Evolutionary conservation across 495 filamentous ascomycete species (phyloP), one percentile per base, ranked within the genome.

Genomic region (Podospora conica): DNA sequence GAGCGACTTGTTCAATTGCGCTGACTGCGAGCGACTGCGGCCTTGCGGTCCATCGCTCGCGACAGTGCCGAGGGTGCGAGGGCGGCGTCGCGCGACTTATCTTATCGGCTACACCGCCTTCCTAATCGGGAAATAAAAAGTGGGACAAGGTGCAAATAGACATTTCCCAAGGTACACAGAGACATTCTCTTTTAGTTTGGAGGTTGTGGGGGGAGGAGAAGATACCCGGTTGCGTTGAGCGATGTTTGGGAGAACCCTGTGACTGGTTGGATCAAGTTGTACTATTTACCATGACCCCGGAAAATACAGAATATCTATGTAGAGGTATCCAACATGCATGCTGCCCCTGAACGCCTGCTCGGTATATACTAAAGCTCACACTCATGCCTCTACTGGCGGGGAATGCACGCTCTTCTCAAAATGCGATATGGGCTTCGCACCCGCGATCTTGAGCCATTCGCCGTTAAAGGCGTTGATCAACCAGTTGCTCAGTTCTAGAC

Each of bases 391-490:
- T 6, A 64, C 55, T 9, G 55, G 54, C n/a, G 54, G 24, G 1
- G 55, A 29, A 25, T 58, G 48, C 55, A 48, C 21, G 59, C 29
- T 58, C 65, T 66, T 69, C 40, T 67, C 69, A 28, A 67, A 62
- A 20, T 61, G 60, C 18, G 68, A 23, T 2, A 63, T 79, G 1
- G 92, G 92, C 68, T 86, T 84, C 7, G 93, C 85, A 54, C 88
- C 78, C 6, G 83, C 80, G n/a, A 90, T 86, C 67, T 87, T 87
- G 59, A 92, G 75, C 91, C 94, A 98, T 74, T 97, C 94, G 24
- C 94, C 96, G 69, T 97, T 98, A 76, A 98, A 98, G 0, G 96
- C 95, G 74, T 97, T 96, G 74, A 96, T 83, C 62, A 98, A 85
- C 93, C 95, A 98, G 76, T 89, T 96, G 65, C 83, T 87, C 20